A percentile compares a stretch with the other conserved stretches of the same genome.
phyloP scores from a whole-genome alignment of 2,329 filamentous ascomycete species.

The Fusarium buxicola region DNA sequence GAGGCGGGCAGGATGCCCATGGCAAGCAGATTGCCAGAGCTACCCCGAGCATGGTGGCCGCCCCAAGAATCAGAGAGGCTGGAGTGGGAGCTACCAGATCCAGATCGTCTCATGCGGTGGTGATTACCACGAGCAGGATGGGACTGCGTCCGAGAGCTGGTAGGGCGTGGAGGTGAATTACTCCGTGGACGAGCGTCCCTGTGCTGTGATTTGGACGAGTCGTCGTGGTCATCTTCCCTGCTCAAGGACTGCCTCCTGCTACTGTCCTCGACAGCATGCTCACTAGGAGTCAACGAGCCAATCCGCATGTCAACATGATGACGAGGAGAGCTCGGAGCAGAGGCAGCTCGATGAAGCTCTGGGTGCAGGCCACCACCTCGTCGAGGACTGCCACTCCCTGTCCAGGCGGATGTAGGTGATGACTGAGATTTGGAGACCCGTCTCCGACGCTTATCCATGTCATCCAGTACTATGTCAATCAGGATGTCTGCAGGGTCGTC shows the following conservation, averaged over 20 bases:
- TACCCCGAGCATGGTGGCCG: constrained; percentile 70
- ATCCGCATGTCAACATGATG: constrained; percentile 64
- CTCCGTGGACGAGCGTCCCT: constrained; percentile 73
- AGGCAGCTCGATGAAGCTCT: constrained; percentile 75
- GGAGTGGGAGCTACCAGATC: constrained; percentile 93
- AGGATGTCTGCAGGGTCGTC: constrained; percentile 92
- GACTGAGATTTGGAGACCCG: constrained; percentile 87
- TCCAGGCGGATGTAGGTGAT: constrained; percentile 81
- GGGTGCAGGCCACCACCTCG: constrained; percentile 68
- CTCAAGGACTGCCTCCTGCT: constrained; percentile 56
- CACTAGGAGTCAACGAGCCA: constrained; percentile 69
- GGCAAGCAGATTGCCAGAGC: constrained; percentile 80
- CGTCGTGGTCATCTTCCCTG: constrained; percentile 61
- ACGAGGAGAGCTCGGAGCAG: constrained; percentile 73
- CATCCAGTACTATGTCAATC: constrained; percentile 93
- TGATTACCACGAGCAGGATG: constrained; percentile 74
- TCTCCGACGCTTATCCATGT: constrained; percentile 91
- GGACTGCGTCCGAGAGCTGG: constrained; percentile 78
- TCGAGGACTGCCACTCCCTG: constrained; percentile 65
- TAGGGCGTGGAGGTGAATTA: constrained; percentile 82
- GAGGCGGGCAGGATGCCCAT: constrained; percentile 80
- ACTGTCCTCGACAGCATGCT: constrained; percentile 59
- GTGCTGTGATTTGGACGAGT: constrained; percentile 54
- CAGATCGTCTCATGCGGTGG: constrained; percentile 84
- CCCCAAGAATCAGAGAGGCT: constrained; percentile 74